These are phyloP conservation scores for Saccharomycopsis javanensis DNA, from an alignment of 805 yeast genomes.

Conservation along the genomic window DNA sequence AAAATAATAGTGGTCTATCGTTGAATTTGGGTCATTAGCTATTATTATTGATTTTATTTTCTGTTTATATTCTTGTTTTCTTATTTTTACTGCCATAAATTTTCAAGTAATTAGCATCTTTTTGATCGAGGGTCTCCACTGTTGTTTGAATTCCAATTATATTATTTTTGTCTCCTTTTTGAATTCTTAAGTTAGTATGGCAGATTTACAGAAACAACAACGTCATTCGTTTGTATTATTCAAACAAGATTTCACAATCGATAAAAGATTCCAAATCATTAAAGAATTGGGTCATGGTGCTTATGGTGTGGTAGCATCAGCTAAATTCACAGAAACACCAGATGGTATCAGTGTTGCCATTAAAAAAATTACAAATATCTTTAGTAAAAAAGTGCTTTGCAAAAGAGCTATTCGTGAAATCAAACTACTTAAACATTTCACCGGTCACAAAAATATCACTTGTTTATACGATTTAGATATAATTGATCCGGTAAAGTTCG, in stretches of 20 bases:
- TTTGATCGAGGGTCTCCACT: too few relatives aligned
- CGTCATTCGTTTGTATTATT: slow-evolving; percentile 29
- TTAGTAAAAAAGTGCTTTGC: slow-evolving; percentile 81
- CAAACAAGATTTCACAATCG: slow-evolving; percentile 90
- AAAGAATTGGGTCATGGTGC: slow-evolving; percentile 98
- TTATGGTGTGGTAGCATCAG: slow-evolving; percentile 93
- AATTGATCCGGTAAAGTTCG: slow-evolving; percentile 67
- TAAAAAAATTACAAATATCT: slow-evolving; percentile 91
- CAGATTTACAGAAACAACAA: slow-evolving; percentile 14
- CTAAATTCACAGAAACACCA: slow-evolving; percentile 61
- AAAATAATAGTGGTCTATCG: too few relatives aligned
- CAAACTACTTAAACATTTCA: slow-evolving; percentile 80
- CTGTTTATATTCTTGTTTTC: too few relatives aligned
- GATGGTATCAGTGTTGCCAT: slow-evolving; percentile 87
- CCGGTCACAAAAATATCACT: slow-evolving; percentile 95
- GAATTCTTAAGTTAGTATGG: background rate
- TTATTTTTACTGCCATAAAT: background rate
- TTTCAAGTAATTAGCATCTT: background rate
- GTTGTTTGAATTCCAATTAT: too few relatives aligned
- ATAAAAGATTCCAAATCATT: slow-evolving; percentile 76
- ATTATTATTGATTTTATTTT: too few relatives aligned
- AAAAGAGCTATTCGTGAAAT: slow-evolving; percentile 87
- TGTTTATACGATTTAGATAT: slow-evolving; percentile 92
- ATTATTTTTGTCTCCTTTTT: background rate
- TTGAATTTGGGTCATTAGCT: too few relatives aligned